These are phyloP conservation scores for Ceratocystis papillata DNA, from an alignment of 2,329 filamentous ascomycete genomes.

Conservation along the genomic window DNA sequence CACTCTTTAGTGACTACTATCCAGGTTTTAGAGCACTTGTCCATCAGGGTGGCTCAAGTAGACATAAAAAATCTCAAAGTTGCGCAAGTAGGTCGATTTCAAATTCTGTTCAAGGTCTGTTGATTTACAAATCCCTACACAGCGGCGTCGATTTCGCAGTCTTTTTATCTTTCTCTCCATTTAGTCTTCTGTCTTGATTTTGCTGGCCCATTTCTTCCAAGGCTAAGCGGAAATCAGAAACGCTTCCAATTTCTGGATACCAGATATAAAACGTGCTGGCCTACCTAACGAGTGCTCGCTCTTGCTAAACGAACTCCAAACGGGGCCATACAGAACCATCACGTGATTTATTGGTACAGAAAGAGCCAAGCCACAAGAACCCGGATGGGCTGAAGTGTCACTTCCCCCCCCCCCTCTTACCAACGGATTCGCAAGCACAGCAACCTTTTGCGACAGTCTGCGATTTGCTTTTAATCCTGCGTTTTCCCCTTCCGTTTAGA, in stretches of 20 bases:
- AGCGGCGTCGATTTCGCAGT: no score
- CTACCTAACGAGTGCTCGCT: no score
- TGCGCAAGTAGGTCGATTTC: background rate
- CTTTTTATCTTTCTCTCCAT: no score
- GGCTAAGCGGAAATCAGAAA: no score
- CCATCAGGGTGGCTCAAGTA: background rate
- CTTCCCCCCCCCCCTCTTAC: background rate
- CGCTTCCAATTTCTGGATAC: no score
- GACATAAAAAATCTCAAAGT: background rate
- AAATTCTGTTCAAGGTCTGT: no score
- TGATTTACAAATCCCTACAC: no score
- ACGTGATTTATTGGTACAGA: background rate
- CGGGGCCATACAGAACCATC: background rate
- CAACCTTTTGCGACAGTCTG: background rate
- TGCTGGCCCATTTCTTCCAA: no score
- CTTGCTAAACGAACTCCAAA: background rate
- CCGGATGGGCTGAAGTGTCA: conserved; percentile 7
- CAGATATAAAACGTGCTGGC: no score
- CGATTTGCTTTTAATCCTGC: conserved; percentile 16
- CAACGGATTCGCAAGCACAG: conserved; percentile 8
- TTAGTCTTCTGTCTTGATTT: no score
- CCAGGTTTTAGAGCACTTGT: background rate
- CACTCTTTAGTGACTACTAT: no score
- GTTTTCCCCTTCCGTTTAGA: conserved; percentile 9
- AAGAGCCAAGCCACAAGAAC: conserved; percentile 4